These are phyloP conservation scores for Amphicarpaea edgeworthii DNA, from an alignment of 306 rosid genomes.

Conservation along the genomic window DNA sequence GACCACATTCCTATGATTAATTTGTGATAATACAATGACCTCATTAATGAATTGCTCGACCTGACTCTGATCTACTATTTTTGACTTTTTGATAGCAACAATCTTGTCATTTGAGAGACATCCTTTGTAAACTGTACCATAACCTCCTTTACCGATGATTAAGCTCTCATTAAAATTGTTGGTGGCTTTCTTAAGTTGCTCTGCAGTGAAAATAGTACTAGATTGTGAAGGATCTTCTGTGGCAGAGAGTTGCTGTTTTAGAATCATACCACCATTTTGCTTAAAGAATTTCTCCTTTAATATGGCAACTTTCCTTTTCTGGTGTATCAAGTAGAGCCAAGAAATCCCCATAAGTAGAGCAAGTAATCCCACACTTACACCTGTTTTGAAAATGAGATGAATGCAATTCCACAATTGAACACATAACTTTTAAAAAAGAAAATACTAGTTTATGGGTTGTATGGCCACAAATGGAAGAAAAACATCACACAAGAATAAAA, in stretches of 20 bases:
- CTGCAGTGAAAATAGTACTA: conserved; percentile 38
- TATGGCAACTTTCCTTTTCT: conserved; percentile 39
- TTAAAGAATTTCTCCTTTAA: conserved; percentile 42
- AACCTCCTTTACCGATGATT: conserved; percentile 22
- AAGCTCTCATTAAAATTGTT: neutral
- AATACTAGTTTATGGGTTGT: no score
- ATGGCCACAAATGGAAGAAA: no score
- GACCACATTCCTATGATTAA: conserved; percentile 58
- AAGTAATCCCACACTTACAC: neutral
- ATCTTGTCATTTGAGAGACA: neutral
- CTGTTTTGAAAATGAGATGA: conserved; percentile 15
- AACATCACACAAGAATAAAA: no score
- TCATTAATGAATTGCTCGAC: conserved; percentile 45
- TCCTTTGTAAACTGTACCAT: conserved; percentile 34
- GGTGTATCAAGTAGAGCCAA: conserved; percentile 23
- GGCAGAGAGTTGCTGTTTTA: conserved; percentile 35
- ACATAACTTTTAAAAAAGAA: no score
- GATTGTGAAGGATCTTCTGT: neutral
- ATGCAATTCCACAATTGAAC: neutral
- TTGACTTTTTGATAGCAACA: conserved; percentile 37
- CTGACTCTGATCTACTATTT: neutral
- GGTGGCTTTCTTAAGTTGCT: conserved; percentile 5
- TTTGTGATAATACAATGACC: conserved; percentile 53
- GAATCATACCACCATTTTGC: conserved; percentile 51
- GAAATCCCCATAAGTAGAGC: neutral